Conservation (phyloP, 495 filamentous ascomycete genomes). For the Aspergillus homomorphus region DNA sequence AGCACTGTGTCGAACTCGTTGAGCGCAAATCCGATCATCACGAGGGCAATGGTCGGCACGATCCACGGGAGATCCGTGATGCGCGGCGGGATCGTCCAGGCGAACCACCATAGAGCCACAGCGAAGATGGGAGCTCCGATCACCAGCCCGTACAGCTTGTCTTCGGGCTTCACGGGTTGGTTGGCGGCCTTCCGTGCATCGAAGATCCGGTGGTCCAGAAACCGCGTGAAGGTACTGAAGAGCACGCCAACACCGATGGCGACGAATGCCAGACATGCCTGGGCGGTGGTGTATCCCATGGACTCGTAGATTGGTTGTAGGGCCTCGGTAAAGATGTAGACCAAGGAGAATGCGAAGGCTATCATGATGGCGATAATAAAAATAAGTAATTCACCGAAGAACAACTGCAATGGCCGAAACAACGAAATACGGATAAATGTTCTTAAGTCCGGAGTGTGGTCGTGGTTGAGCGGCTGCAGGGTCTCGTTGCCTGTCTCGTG, state of each 20-base stretch:
- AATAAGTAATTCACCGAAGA: conserved; percentile 46
- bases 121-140: conserved; percentile 40
- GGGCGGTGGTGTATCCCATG: conserved; percentile 23
- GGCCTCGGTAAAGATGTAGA: conserved; percentile 40
- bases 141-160: conserved; percentile 42
- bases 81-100: conserved; percentile 42
- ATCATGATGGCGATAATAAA: conserved; percentile 38
- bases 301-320: conserved; percentile 5
- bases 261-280: conserved; percentile 39
- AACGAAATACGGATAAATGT: conserved; percentile 37
- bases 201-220: conserved; percentile 28
- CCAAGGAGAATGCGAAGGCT: conserved; percentile 40
- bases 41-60: conserved; percentile 30
- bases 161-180: conserved; percentile 28
- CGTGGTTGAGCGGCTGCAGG: conserved; percentile 33
- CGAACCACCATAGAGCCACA: conserved; percentile 41
- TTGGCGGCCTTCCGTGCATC: conserved; percentile 13
- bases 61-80: conserved; percentile 30
- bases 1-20: conserved; percentile 46
- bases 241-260: conserved; percentile 33
- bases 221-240: conserved; percentile 29
- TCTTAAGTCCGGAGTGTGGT: conserved; percentile 33
- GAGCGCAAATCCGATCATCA: conserved; percentile 41
- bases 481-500: conserved; percentile 15
- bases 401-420: conserved; percentile 36